phyloP scores from a whole-genome alignment of 306 rosid genomes.

The Hippophae rhamnoides region DNA sequence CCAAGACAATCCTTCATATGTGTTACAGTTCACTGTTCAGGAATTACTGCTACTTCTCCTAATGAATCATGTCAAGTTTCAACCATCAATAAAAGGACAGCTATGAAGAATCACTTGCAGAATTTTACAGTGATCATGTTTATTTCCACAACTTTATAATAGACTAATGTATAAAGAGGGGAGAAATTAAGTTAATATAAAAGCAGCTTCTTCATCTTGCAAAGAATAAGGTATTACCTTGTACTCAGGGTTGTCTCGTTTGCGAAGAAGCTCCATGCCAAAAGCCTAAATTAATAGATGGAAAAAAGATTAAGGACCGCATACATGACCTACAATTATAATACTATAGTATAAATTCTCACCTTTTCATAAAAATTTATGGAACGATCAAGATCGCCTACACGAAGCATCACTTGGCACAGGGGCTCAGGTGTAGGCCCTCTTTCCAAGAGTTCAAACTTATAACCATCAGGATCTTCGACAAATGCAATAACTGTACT shows the following conservation, averaged over 20 bases:
- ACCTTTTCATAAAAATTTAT: slow-evolving; percentile 87
- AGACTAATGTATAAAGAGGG: too few relatives aligned
- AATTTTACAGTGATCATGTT: too few relatives aligned
- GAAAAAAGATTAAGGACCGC: slow-evolving; percentile 1
- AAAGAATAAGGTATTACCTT: slow-evolving; percentile 44
- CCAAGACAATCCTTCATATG: too few relatives aligned
- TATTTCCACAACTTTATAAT: too few relatives aligned
- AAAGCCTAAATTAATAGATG: slow-evolving; percentile 43
- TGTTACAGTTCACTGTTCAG: too few relatives aligned
- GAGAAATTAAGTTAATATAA: not conserved
- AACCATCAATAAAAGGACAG: too few relatives aligned
- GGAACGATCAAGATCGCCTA: slow-evolving; percentile 89
- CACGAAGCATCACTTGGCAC: slow-evolving; percentile 96
- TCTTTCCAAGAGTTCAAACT: slow-evolving; percentile 79
- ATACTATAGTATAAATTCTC: slow-evolving; percentile 17
- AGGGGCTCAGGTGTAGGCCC: slow-evolving; percentile 83
- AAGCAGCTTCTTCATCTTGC: not conserved
- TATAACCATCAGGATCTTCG: slow-evolving; percentile 96
- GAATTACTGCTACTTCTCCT: too few relatives aligned
- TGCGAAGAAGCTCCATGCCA: slow-evolving; percentile 93
- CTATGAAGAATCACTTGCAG: too few relatives aligned
- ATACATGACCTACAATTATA: slow-evolving; percentile 13
- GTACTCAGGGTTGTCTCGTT: slow-evolving; percentile 71
- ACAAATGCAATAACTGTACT: slow-evolving; percentile 51
- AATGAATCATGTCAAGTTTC: too few relatives aligned